Evolutionary conservation across 768 basidiomycete species (phyloP), one percentile per base, ranked within the genome.

Genomic region (Hypholoma fasciculare): DNA sequence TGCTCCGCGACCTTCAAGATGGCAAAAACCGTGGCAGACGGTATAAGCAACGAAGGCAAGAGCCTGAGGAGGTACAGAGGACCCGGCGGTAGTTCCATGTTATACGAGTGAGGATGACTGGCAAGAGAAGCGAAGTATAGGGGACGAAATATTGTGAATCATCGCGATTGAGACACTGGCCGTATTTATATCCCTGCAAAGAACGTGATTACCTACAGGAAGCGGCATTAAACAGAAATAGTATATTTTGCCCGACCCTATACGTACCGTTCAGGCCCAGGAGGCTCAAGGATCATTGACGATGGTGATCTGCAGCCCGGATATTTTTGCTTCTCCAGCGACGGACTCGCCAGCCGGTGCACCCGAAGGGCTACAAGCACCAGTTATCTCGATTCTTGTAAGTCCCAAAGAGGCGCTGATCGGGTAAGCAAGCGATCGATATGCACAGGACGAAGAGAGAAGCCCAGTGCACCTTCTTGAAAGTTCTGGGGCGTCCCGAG

Each of bases 11-110:
- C n/a, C n/a, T 30, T 44, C 14, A 49, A 46, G 23, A 49, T 20
- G 23, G 49, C 30, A 37, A 51, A 38, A 13, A 52, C 51, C 11
- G 46, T 39, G 16, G 30, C 17, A 12, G 49, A 50, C 30, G 56
- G 56, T 9, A 50, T 7, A 26, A 50, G n/a, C 4, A 57, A 17
- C 11, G 39, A 17, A 34, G 56, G 56, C 38, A 39, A 42, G n/a
- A 49, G 38, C 30, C 39, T 30, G 39, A 57, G 56, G 9, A 57
- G 48, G 42, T 17, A 50, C n/a, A 48, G 39, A 16, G 49, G 38
- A 12, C 56, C 56, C 16, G 56, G 56, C 26, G 56, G 56, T 9
- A 57, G 26, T 12, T 37, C 54, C 54, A 54, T 47, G 36, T 26
- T 47, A 9, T 12, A 48, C 19, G 42, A 20, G 27, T 42, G 44